A percentile compares a stretch with the other conserved stretches of the same genome.
Conservation (phyloP, 768 basidiomycete species). For the Lactarius tabidus region DNA sequence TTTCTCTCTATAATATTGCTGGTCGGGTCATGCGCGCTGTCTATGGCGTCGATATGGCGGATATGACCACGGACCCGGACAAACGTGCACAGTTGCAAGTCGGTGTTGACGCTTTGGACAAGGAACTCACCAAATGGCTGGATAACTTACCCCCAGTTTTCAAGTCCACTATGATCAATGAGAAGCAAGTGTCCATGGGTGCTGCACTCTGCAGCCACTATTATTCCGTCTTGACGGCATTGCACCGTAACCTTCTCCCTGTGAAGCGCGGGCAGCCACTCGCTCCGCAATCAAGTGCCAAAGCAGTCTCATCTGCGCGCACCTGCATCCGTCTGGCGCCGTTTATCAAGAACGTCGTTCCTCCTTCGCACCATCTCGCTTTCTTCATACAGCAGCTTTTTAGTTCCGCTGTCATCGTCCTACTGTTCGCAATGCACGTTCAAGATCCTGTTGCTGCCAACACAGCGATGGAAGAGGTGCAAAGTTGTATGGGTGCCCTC, state of each 20-base stretch:
- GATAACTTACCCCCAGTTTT: constrained; percentile 70
- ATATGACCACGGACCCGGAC: constrained; percentile 62
- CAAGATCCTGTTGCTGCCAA: constrained; percentile 58
- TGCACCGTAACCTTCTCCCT: constrained; percentile 85
- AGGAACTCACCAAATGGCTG: constrained; percentile 77
- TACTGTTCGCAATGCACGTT: constrained; percentile 84
- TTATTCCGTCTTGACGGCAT: constrained; percentile 81
- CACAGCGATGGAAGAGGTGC: constrained; percentile 80
- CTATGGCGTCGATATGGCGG: constrained; percentile 74
- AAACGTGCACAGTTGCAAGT: constrained; percentile 72
- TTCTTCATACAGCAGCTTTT: constrained; percentile 89
- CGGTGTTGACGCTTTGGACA: constrained; percentile 74
- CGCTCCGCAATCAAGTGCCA: constrained; percentile 67
- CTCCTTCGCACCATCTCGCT: constrained; percentile 80
- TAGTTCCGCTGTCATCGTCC: constrained; percentile 81
- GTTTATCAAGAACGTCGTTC: constrained; percentile 78
- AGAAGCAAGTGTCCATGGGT: constrained; percentile 81
- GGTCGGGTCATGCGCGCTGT: constrained; percentile 80
- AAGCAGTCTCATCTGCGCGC: constrained; percentile 80
- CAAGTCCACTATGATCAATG: constrained; percentile 68
- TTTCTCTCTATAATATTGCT: constrained; percentile 77
- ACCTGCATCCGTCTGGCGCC: constrained; percentile 83
- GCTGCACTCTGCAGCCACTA: constrained; percentile 86
- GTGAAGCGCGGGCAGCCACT: constrained; percentile 68
- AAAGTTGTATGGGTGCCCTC: constrained; percentile 62